Conservation (phyloP, 495 filamentous ascomycete species). For the Delitschia confertaspora region DNA sequence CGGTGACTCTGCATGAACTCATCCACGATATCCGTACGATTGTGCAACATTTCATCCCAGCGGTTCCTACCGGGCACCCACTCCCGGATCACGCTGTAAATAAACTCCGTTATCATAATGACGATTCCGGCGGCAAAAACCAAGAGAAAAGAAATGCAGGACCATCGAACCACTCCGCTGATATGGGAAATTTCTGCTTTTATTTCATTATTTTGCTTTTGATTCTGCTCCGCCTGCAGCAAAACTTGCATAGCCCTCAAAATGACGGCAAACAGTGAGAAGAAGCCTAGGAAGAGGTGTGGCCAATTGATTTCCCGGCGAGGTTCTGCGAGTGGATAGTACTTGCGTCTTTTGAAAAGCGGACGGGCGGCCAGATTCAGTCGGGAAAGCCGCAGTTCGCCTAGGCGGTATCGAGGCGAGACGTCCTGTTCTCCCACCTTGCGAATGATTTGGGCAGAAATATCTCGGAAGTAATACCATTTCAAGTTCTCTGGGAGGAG, state of each 20-base stretch:
- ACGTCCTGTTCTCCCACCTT: constrained; percentile 5
- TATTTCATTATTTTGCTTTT: too few relatives aligned
- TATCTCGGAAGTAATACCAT: neutral
- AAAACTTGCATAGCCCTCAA: constrained; percentile 21
- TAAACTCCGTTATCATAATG: too few relatives aligned
- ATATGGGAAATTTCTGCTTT: too few relatives aligned
- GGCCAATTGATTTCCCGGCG: constrained; percentile 19
- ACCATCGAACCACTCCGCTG: too few relatives aligned
- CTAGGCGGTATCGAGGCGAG: constrained; percentile 20
- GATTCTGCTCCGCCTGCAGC: too few relatives aligned
- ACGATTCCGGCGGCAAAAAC: too few relatives aligned
- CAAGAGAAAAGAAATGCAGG: too few relatives aligned
- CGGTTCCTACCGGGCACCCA: too few relatives aligned
- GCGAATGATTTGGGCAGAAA: neutral
- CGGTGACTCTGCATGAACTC: too few relatives aligned
- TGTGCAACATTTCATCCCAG: too few relatives aligned
- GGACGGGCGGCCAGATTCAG: constrained; percentile 16
- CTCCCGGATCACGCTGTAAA: too few relatives aligned
- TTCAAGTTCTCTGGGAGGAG: constrained; percentile 9
- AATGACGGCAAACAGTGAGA: constrained; percentile 11
- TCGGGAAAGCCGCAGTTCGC: constrained; percentile 23
- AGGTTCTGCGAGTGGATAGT: constrained; percentile 14
- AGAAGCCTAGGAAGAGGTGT: constrained; percentile 3
- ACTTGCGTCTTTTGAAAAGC: constrained; percentile 7
- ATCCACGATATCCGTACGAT: too few relatives aligned